Evolutionary conservation across 202 grass and related monocot species (phyloP).

Genomic region (Carex arenaria): DNA sequence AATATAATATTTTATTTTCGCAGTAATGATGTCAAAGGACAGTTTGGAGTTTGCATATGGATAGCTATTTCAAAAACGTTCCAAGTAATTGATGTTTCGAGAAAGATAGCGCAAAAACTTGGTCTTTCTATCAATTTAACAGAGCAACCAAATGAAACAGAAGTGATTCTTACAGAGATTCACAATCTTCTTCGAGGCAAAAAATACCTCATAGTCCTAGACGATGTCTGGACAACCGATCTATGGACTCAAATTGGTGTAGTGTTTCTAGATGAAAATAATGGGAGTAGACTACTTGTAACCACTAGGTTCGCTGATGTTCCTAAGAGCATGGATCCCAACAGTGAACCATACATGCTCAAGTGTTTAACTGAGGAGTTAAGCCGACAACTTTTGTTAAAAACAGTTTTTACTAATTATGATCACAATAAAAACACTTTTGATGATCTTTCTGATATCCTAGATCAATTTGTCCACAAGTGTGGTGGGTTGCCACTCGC

Average conservation of each 20-base stretch:
- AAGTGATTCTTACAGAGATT: neutral
- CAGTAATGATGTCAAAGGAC: too few species aligned
- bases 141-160: neutral
- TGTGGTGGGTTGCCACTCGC: too few species aligned
- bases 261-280: too few species aligned
- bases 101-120: constrained; percentile 22
- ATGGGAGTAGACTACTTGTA: neutral
- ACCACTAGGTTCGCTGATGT: constrained; percentile 17
- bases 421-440: too few species aligned
- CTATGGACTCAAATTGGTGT: neutral
- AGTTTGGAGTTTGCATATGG: too few species aligned
- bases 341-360: neutral
- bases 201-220: constrained; percentile 28
- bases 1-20: too few species aligned
- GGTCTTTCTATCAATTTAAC: too few species aligned
- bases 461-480: too few species aligned
- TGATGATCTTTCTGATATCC: too few species aligned
- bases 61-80: too few species aligned
- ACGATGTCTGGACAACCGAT: constrained; percentile 24
- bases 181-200: neutral
- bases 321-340: neutral
- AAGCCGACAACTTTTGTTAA: too few species aligned
- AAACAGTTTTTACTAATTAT: too few species aligned
- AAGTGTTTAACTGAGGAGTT: neutral
- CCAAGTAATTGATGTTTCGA: neutral